These are phyloP conservation scores for Barnettozyma salicaria DNA, from an alignment of 805 yeast genomes.

Conservation along the genomic window DNA sequence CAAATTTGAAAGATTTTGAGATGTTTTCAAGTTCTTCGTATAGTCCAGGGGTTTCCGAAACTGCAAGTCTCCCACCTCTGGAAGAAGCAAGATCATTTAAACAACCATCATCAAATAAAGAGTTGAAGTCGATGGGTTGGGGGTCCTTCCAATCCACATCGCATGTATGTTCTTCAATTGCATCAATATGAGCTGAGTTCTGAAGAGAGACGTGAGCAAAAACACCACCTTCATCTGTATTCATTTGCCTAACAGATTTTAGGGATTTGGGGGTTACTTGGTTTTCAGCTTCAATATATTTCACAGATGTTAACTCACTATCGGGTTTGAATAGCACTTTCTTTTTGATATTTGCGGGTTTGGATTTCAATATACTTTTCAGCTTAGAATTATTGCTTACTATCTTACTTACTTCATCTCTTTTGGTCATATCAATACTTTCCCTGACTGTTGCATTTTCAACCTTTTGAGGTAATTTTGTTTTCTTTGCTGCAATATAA, in stretches of 20 bases:
- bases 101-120: neutral
- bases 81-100: neutral
- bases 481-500: slow-evolving; percentile 1
- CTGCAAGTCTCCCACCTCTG: slow-evolving; percentile 4
- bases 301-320: neutral
- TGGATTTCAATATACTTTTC: slow-evolving; percentile 2
- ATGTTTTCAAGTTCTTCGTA: neutral
- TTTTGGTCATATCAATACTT: neutral
- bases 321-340: slow-evolving; percentile 5
- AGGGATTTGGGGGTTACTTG: neutral
- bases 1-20: neutral
- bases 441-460: neutral
- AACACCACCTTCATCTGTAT: neutral
- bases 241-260: neutral
- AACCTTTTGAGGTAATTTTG: neutral
- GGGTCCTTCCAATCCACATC: no score
- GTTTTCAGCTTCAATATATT: neutral
- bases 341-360: no score
- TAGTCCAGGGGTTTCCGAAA: neutral
- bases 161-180: neutral
- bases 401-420: no score
- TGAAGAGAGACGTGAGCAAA: neutral
- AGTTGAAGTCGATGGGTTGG: neutral
- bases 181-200: neutral
- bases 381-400: neutral